Evolutionary conservation across 1,139 yeast species (phyloP).

Genomic region (Sugiyamaella pinicola): DNA sequence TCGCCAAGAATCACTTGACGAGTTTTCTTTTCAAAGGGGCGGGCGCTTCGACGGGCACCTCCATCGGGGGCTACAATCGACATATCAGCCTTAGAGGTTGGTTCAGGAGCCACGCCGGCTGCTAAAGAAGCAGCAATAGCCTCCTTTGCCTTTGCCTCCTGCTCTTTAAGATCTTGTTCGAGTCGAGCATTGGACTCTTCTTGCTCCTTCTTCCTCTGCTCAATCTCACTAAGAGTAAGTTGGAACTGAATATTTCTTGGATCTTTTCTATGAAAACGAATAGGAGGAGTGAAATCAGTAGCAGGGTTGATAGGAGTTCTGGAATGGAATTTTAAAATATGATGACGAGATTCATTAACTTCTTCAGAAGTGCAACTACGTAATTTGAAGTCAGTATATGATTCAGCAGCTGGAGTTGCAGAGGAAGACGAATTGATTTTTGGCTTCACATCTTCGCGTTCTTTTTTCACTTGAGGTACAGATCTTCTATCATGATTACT

Average conservation of each 20-base stretch:
- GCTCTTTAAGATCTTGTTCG: slow-evolving; percentile 30
- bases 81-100: slow-evolving; percentile 51
- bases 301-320: slow-evolving; percentile 71
- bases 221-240: slow-evolving; percentile 60
- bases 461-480: slow-evolving; percentile 5
- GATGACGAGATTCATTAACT: slow-evolving; percentile 72
- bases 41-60: slow-evolving; percentile 73
- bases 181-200: slow-evolving; percentile 40
- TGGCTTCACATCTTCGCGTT: slow-evolving; percentile 2
- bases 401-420: slow-evolving; percentile 18
- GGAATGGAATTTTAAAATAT: slow-evolving; percentile 78
- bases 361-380: slow-evolving; percentile 75
- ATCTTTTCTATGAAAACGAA: slow-evolving; percentile 86
- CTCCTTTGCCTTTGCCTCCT: slow-evolving; percentile 18
- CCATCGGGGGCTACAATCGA: slow-evolving; percentile 85
- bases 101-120: slow-evolving; percentile 20
- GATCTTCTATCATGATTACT: not conserved
- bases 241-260: slow-evolving; percentile 89
- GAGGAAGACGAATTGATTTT: slow-evolving; percentile 5
- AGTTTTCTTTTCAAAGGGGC: slow-evolving; percentile 74
- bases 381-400: slow-evolving; percentile 63
- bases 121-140: slow-evolving; percentile 25
- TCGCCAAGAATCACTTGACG: slow-evolving; percentile 79
- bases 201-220: slow-evolving; percentile 39
- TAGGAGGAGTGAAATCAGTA: slow-evolving; percentile 73